Percentiles rank a stretch among this genome's conserved stretches.
Evolutionary conservation across 1,284 basidiomycete genomes (phyloP).

Genomic region (Apiotrichum sp.): DNA sequence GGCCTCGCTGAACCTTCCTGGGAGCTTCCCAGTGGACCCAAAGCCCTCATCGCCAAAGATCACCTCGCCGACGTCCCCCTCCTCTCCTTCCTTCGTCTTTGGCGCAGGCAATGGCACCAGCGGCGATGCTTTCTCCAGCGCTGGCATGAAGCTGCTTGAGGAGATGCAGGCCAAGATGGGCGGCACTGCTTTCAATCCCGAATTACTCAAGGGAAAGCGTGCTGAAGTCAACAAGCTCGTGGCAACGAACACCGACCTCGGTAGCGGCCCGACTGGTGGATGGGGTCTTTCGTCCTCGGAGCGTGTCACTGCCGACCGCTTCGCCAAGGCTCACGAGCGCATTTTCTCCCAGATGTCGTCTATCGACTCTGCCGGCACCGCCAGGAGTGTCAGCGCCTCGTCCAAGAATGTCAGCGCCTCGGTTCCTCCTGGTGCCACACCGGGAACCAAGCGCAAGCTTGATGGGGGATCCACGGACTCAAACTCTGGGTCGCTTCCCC

Average conservation of each 20-base stretch:
- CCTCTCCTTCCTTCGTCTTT: conserved; percentile 22
- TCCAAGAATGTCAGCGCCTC: not conserved
- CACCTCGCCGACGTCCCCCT: conserved; percentile 1
- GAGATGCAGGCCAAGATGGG: conserved; percentile 42
- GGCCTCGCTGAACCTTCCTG: conserved; percentile 3
- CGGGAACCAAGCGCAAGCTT: conserved; percentile 1
- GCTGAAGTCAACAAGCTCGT: conserved; percentile 37
- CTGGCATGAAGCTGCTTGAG: conserved; percentile 29
- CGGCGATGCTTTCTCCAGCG: conserved; percentile 31
- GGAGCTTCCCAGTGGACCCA: conserved; percentile 3
- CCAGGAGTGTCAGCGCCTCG: not conserved
- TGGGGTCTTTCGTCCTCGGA: conserved; percentile 25
- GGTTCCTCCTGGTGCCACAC: not conserved
- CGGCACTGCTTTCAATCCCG: conserved; percentile 24
- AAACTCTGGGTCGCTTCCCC: not conserved
- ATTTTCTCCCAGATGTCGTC: conserved; percentile 37
- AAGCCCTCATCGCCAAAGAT: not conserved
- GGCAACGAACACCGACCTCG: conserved; percentile 22
- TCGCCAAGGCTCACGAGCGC: conserved; percentile 33
- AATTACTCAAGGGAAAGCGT: conserved; percentile 39
- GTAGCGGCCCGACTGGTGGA: conserved; percentile 19
- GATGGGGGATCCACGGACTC: not conserved
- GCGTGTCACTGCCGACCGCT: conserved; percentile 22
- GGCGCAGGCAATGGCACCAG: conserved; percentile 22
- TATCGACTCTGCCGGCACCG: not conserved